Conservation (phyloP, 2,329 filamentous ascomycete species). For the Aspergillus persii region DNA sequence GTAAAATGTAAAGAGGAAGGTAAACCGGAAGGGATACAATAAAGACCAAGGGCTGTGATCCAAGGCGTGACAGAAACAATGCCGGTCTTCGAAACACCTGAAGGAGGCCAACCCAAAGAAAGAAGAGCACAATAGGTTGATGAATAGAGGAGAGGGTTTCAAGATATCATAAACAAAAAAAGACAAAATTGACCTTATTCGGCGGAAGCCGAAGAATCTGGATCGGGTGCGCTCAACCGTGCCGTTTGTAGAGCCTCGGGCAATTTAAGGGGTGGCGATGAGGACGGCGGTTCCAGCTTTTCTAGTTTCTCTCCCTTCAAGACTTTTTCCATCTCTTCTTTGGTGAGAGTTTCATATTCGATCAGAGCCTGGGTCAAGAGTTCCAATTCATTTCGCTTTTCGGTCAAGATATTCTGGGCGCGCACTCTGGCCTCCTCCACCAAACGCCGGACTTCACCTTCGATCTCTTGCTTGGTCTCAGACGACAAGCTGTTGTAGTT, state of each 20-base stretch:
- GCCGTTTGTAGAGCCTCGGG: conserved; percentile 51
- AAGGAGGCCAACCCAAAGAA: neutral
- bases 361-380: conserved; percentile 83
- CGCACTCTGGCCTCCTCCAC: conserved; percentile 78
- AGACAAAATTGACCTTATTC: conserved; percentile 17
- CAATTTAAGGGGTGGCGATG: conserved; percentile 60
- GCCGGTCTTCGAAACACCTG: neutral
- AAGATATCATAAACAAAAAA: neutral
- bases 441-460: conserved; percentile 80
- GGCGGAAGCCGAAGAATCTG: conserved; percentile 20
- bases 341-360: conserved; percentile 89
- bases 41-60: conserved; percentile 4
- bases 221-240: conserved; percentile 27
- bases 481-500: conserved; percentile 80
- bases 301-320: conserved; percentile 80
- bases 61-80: neutral
- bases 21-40: neutral
- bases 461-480: conserved; percentile 82
- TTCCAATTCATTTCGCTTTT: conserved; percentile 81
- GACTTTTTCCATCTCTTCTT: conserved; percentile 85
- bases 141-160: neutral
- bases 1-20: conserved; percentile 2
- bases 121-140: neutral
- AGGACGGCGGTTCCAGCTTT: conserved; percentile 59
- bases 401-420: conserved; percentile 67